Conservation (phyloP, 1,284 basidiomycete species). For the Tetrapyrgos nigripes region DNA sequence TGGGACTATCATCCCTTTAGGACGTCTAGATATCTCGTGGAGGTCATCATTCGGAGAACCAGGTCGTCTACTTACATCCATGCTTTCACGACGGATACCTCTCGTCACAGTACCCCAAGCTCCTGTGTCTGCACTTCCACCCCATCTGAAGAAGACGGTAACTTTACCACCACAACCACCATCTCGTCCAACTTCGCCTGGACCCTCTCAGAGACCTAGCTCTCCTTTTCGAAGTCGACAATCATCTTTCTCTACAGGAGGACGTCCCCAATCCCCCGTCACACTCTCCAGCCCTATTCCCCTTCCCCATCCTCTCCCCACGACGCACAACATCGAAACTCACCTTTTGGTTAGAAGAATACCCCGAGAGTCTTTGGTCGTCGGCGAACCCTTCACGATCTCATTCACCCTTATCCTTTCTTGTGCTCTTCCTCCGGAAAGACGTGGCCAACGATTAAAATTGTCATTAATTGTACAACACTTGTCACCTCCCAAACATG, state of each 20-base stretch:
- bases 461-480: conserved; percentile 71
- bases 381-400: conserved; percentile 66
- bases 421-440: conserved; percentile 42
- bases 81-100: conserved; percentile 76
- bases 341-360: conserved; percentile 62
- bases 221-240: conserved; percentile 60
- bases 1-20: conserved; percentile 77
- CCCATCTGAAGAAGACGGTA: conserved; percentile 64
- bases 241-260: conserved; percentile 36
- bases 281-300: conserved; percentile 41
- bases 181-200: conserved; percentile 54
- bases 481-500: conserved; percentile 49
- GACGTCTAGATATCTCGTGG: conserved; percentile 86
- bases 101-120: conserved; percentile 51
- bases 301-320: conserved; percentile 19
- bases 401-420: conserved; percentile 57
- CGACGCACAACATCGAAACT: conserved; percentile 54
- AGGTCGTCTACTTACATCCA: conserved; percentile 83
- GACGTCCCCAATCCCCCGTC: conserved; percentile 51
- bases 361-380: conserved; percentile 48
- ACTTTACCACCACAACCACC: conserved; percentile 56
- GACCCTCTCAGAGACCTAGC: conserved; percentile 51
- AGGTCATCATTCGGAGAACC: conserved; percentile 81
- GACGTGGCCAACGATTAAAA: conserved; percentile 42
- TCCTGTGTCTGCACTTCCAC: conserved; percentile 71